A percentile compares a stretch with the other conserved stretches of the same genome.
These are phyloP conservation scores for Lasiosphaeria miniovina DNA, from an alignment of 495 filamentous ascomycete genomes.

Conservation along the genomic window DNA sequence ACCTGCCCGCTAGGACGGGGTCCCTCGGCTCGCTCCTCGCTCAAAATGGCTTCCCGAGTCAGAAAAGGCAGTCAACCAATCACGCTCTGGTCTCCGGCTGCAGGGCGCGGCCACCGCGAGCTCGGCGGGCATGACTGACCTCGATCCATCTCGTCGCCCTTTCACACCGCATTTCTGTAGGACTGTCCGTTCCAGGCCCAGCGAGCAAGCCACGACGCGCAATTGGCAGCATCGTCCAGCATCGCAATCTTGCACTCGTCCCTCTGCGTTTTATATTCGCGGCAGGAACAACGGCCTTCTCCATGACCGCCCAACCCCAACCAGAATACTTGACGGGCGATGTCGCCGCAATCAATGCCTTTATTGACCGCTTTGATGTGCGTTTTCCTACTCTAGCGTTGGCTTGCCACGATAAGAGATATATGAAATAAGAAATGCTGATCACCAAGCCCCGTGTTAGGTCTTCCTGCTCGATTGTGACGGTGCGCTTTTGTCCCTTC, in stretches of 20 bases:
- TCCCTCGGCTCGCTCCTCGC: not conserved
- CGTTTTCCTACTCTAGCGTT: slow-evolving; percentile 32
- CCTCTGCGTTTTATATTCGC: no score
- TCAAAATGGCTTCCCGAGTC: slow-evolving; percentile 1
- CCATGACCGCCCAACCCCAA: slow-evolving; percentile 18
- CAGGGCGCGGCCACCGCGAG: no score
- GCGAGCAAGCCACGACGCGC: no score
- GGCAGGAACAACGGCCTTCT: no score
- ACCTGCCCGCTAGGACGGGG: not conserved
- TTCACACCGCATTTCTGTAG: no score
- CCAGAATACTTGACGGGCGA: slow-evolving; percentile 82
- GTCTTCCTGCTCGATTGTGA: slow-evolving; percentile 96
- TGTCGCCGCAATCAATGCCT: slow-evolving; percentile 67
- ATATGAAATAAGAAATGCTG: no score
- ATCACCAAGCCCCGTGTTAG: slow-evolving; percentile 41
- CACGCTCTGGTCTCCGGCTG: not conserved
- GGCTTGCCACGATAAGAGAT: no score
- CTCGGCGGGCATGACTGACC: no score
- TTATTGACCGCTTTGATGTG: slow-evolving; percentile 89
- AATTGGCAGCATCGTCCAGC: no score
- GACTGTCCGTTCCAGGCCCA: no score
- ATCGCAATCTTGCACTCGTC: no score
- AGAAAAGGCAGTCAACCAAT: not conserved
- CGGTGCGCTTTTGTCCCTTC: slow-evolving; percentile 54
- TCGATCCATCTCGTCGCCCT: no score